Conservation (phyloP, 805 yeast species). For the Wickerhamomyces silvicola region DNA sequence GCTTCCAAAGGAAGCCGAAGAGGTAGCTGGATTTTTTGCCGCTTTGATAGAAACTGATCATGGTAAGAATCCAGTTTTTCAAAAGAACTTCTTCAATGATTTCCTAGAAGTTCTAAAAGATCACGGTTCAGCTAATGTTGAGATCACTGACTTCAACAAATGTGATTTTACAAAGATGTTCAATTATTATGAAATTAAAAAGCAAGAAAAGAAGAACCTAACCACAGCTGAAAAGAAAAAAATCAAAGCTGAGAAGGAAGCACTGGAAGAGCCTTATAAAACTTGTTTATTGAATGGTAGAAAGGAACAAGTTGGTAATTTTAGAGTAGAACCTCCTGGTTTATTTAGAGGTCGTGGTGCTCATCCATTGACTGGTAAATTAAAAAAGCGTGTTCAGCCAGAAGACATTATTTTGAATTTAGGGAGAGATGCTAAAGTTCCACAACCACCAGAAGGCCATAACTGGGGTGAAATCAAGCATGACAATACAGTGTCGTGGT, state of each 20-base stretch:
- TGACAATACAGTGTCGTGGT: conserved; percentile 89
- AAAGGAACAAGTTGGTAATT: conserved; percentile 88
- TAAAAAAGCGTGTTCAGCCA: conserved; percentile 80
- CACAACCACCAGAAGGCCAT: conserved; percentile 83
- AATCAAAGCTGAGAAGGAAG: conserved; percentile 66
- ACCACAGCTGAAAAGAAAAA: conserved; percentile 70
- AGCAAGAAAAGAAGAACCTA: conserved; percentile 65
- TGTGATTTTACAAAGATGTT: conserved; percentile 77
- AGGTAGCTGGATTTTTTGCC: conserved; percentile 92
- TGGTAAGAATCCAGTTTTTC: conserved; percentile 80
- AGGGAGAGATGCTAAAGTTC: conserved; percentile 64
- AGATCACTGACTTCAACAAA: conserved; percentile 51
- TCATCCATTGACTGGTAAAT: conserved; percentile 91
- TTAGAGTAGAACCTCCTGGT: conserved; percentile 94
- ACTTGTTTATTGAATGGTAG: conserved; percentile 80
- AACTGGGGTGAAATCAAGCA: conserved; percentile 85
- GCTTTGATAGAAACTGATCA: conserved; percentile 87
- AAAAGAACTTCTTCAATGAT: conserved; percentile 79
- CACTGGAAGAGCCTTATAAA: conserved; percentile 72
- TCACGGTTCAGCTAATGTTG: conserved; percentile 55
- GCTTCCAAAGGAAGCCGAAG: conserved; percentile 81
- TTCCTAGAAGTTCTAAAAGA: conserved; percentile 64
- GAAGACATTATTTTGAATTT: conserved; percentile 85
- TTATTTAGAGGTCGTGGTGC: conserved; percentile 94
- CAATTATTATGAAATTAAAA: conserved; percentile 60